Conservation (phyloP, 352 stramenopile species). For the Phytophthora multivora region DNA sequence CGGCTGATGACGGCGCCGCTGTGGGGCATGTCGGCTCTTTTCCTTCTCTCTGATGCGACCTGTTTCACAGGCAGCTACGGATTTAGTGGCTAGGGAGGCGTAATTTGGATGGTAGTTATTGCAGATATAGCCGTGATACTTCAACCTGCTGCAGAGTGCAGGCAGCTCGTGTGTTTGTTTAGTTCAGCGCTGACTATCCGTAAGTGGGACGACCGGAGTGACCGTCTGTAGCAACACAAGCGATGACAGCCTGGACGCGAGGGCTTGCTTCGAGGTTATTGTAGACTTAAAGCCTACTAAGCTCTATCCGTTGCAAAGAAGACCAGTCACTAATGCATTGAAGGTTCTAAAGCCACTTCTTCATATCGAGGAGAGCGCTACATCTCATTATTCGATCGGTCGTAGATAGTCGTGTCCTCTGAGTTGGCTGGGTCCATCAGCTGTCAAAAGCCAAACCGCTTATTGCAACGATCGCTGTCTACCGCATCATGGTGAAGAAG, state of each 20-base stretch:
- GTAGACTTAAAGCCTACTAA: too few relatives aligned
- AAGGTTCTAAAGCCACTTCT: background rate
- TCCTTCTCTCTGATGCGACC: slow-evolving; percentile 5
- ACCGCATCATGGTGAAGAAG: slow-evolving; percentile 49
- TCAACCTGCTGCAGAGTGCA: too few relatives aligned
- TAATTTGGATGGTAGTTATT: slow-evolving; percentile 10
- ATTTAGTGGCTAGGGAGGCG: background rate
- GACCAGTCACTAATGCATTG: background rate
- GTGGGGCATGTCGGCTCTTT: slow-evolving; percentile 15
- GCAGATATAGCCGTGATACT: slow-evolving; percentile 1
- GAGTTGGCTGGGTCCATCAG: background rate
- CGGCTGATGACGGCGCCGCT: slow-evolving; percentile 1
- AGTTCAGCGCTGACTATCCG: too few relatives aligned
- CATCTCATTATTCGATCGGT: too few relatives aligned
- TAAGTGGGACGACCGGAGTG: too few relatives aligned
- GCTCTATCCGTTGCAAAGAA: too few relatives aligned
- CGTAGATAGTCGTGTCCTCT: too few relatives aligned
- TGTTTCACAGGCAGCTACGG: background rate
- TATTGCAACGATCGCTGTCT: slow-evolving; percentile 1
- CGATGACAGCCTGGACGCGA: too few relatives aligned
- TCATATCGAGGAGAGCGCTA: background rate
- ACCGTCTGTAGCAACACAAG: too few relatives aligned
- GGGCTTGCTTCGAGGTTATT: too few relatives aligned
- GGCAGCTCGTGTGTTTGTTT: too few relatives aligned
- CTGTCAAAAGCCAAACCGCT: background rate